A percentile compares a stretch with the other conserved stretches of the same genome.
Evolutionary conservation across 2,329 filamentous ascomycete genomes (phyloP).

Genomic region (Fusarium domesticum): DNA sequence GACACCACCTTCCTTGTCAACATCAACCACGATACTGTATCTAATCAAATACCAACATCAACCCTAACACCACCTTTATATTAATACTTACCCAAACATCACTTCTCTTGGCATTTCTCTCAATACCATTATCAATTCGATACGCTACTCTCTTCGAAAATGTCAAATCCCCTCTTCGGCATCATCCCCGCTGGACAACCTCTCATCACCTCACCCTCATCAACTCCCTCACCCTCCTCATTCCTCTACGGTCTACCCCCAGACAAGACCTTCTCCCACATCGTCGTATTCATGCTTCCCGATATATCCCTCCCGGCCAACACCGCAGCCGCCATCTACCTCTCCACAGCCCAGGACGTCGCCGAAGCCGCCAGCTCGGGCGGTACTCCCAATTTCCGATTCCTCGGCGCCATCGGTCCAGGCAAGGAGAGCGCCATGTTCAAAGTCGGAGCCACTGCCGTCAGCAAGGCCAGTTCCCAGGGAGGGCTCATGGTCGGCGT

Average conservation of each 20-base stretch:
- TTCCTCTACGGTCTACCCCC: slow-evolving; percentile 53
- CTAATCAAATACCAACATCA: too few relatives aligned
- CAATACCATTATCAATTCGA: background rate
- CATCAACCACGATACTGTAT: too few relatives aligned
- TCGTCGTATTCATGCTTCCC: slow-evolving; percentile 87
- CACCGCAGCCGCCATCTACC: slow-evolving; percentile 86
- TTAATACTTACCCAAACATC: too few relatives aligned
- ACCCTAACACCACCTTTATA: background rate
- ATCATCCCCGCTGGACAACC: slow-evolving; percentile 60
- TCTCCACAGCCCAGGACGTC: slow-evolving; percentile 54
- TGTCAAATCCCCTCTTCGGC: slow-evolving; percentile 48
- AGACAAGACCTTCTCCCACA: slow-evolving; percentile 66
- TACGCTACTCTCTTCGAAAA: too few relatives aligned
- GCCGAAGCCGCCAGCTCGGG: slow-evolving; percentile 40
- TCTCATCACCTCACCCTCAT: slow-evolving; percentile 52
- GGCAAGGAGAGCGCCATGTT: slow-evolving; percentile 93
- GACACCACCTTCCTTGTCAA: too few relatives aligned
- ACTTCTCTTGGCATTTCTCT: background rate
- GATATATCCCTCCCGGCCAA: slow-evolving; percentile 67
- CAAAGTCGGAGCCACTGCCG: slow-evolving; percentile 54
- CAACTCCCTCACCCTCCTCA: slow-evolving; percentile 52
- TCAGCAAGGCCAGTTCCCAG: slow-evolving; percentile 6
- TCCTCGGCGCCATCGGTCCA: slow-evolving; percentile 84
- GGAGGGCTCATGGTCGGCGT: slow-evolving; percentile 73
- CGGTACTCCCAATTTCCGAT: slow-evolving; percentile 62